These are phyloP conservation scores for Teratosphaeria gauchensis DNA, from an alignment of 2,329 filamentous ascomycete species.

Conservation along the genomic window DNA sequence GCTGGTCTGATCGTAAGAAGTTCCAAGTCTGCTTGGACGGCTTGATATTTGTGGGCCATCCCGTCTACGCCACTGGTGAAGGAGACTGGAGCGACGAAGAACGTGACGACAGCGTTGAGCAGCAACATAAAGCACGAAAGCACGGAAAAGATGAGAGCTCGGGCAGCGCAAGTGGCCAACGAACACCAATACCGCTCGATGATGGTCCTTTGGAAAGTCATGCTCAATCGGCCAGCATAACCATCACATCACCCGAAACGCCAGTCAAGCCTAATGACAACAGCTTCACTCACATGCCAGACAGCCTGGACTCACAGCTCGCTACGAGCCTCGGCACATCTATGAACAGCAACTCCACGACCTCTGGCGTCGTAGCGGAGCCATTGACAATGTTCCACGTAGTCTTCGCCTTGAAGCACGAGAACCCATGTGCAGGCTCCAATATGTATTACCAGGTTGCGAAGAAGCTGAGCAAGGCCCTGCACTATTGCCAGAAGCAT, in stretches of 20 bases:
- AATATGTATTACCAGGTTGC: conserved; percentile 84
- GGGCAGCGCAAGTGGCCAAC: background rate
- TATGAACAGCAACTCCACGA: conserved; percentile 21
- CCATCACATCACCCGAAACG: conserved; percentile 8
- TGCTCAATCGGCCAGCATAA: background rate
- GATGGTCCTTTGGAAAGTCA: background rate
- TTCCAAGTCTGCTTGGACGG: conserved; percentile 79
- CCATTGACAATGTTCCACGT: conserved; percentile 98
- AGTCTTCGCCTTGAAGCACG: conserved; percentile 77
- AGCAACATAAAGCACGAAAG: background rate
- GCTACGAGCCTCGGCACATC: conserved; percentile 17
- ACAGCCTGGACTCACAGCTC: conserved; percentile 19
- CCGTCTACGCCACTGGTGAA: conserved; percentile 72
- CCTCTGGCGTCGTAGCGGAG: conserved; percentile 24
- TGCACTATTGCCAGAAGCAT: conserved; percentile 86
- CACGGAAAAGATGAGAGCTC: background rate
- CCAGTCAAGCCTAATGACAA: conserved; percentile 2
- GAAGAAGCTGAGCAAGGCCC: conserved; percentile 82
- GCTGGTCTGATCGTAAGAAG: conserved; percentile 60
- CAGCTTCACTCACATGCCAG: conserved; percentile 20
- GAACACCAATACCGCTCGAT: background rate
- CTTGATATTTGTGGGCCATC: conserved; percentile 70
- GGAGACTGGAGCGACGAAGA: conserved; percentile 20
- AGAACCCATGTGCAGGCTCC: conserved; percentile 56
- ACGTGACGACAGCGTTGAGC: background rate